A percentile compares a stretch with the other conserved stretches of the same genome.
phyloP scores from a whole-genome alignment of 2,329 filamentous ascomycete genomes.

The Apiospora pterosperma region DNA sequence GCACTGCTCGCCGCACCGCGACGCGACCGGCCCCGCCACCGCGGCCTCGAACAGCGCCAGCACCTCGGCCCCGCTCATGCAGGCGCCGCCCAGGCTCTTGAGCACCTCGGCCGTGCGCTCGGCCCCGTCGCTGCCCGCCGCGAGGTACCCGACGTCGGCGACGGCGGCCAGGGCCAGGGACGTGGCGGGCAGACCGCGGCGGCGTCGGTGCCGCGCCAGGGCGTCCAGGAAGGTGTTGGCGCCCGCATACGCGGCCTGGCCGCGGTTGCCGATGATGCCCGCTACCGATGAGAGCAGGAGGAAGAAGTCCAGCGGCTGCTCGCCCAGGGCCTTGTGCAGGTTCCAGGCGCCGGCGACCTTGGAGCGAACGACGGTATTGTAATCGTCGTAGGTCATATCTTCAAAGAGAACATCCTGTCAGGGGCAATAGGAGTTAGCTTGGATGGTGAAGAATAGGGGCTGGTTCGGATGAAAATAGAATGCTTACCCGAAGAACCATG shows the following conservation, averaged over 20 bases:
- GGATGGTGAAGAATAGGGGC: not conserved
- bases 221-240: slow-evolving; percentile 45
- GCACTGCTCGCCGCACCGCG: slow-evolving; percentile 40
- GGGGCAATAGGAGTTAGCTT: not conserved
- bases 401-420: slow-evolving; percentile 44
- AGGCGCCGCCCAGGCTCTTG: slow-evolving; percentile 45
- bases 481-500: slow-evolving; percentile 33
- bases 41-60: slow-evolving; percentile 49
- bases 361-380: slow-evolving; percentile 41
- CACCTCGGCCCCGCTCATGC: slow-evolving; percentile 50
- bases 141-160: slow-evolving; percentile 45
- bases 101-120: slow-evolving; percentile 41
- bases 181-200: slow-evolving; percentile 37
- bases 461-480: not conserved
- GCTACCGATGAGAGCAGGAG: slow-evolving; percentile 49
- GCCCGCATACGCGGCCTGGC: slow-evolving; percentile 50
- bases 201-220: slow-evolving; percentile 35
- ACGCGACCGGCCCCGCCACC: slow-evolving; percentile 39
- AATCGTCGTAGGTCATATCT: slow-evolving; percentile 49
- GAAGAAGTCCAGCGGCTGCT: slow-evolving; percentile 43
- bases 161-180: slow-evolving; percentile 52
- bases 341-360: slow-evolving; percentile 54
- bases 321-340: slow-evolving; percentile 41
- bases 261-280: slow-evolving; percentile 46
- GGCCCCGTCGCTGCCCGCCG: slow-evolving; percentile 38